Evolutionary conservation across 2,329 filamentous ascomycete species (phyloP), one percentile per base, ranked within the genome.

Genomic region (Aspergillus sp.): DNA sequence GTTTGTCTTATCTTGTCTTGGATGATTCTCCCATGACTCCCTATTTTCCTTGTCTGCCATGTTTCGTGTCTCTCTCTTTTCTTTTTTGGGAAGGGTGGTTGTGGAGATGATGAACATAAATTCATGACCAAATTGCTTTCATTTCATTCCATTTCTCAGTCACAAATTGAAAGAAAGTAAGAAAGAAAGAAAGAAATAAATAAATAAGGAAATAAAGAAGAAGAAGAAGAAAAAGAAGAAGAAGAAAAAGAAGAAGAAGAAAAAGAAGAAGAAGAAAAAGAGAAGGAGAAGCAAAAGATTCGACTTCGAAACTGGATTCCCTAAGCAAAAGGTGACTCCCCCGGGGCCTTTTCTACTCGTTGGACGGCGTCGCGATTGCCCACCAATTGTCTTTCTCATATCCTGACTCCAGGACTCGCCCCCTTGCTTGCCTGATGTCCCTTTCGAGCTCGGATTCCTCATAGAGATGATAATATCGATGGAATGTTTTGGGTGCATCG

Each of bases 301-400:
- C 17, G 37, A 19, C 51, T 57, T 55, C 58, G 59, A 60, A 62
- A 56, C 63, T 61, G 64, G 65, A 50, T 60, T 59, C 13, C 61
- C 58, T 59, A 48, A 59, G 53, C 44, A 47, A 46, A 47, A 32
- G 10, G 45, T 45, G 50, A 52, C 45, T 47, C 23, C 17, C 42
- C 45, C 27, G 35, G 32, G 45, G 52, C 52, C 53, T 53, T 53
- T 53, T 55, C 47, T 49, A 39, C 41, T 48, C 69, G 63, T 52
- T 39, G 4, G 37, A 39, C 19, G 15, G 37, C 17, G 68, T 66
- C 49, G 75, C 79, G 64, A 95, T 84, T 46, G 84, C 89, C 91
- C 91, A 98, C 93, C 93, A 97, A 71, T 98, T 98, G 65, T 97
- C 93, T 73, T 84, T 90, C 65, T 98, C 93, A 69, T 97, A 98